Conservation (phyloP, 148 eudicot genomes). For the Pharnaceum exiguum region DNA sequence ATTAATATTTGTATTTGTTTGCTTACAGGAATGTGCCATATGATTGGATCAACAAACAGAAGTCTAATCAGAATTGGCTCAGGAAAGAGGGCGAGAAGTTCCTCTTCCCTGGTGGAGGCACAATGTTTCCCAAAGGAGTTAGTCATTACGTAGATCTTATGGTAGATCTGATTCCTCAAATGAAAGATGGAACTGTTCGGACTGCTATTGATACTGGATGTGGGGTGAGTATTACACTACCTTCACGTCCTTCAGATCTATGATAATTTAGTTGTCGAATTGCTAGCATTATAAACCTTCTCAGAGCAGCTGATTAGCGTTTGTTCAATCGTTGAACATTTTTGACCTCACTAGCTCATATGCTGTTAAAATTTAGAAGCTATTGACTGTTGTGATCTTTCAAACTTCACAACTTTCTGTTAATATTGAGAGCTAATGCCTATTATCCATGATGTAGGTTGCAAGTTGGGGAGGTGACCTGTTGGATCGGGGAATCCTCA, state of each 20-base stretch:
- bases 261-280: too few relatives aligned
- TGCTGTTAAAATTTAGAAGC: neutral
- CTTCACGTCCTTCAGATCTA: neutral
- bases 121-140: constrained; percentile 93
- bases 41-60: constrained; percentile 91
- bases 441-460: constrained; percentile 32
- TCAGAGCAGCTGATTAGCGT: too few relatives aligned
- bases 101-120: constrained; percentile 94
- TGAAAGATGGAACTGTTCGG: constrained; percentile 87
- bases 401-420: neutral
- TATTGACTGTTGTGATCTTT: neutral
- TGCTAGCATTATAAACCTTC: neutral
- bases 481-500: constrained; percentile 70
- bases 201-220: constrained; percentile 99
- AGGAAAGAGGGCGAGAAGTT: constrained; percentile 94
- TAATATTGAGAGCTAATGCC: constrained; percentile 5
- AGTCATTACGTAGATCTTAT: constrained; percentile 72
- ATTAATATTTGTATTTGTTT: constrained; percentile 3
- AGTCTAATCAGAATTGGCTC: constrained; percentile 94
- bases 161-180: constrained; percentile 73
- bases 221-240: constrained; percentile 61
- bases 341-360: too few relatives aligned
- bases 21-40: constrained; percentile 83
- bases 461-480: constrained; percentile 98
- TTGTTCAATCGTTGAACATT: too few relatives aligned